phyloP scores from a whole-genome alignment of 2,329 filamentous ascomycete species.

The Claviceps purpurea region DNA sequence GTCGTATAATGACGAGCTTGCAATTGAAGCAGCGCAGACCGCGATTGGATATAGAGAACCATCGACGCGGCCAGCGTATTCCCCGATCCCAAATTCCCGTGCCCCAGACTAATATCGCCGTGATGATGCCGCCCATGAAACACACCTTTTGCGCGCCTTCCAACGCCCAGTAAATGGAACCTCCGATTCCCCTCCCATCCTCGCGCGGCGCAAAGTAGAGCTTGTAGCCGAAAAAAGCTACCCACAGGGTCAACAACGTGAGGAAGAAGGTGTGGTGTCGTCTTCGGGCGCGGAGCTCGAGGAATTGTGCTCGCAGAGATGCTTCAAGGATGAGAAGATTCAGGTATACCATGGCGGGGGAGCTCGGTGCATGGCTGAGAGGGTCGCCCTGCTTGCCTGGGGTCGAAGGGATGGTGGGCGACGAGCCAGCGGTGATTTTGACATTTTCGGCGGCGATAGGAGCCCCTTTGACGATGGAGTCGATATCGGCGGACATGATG shows the following conservation, averaged over 20 bases:
- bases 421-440: slow-evolving; percentile 24
- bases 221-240: slow-evolving; percentile 72
- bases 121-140: slow-evolving; percentile 81
- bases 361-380: slow-evolving; percentile 70
- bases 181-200: slow-evolving; percentile 81
- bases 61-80: slow-evolving; percentile 83
- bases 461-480: slow-evolving; percentile 86
- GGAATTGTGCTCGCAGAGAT: slow-evolving; percentile 82
- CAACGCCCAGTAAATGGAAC: slow-evolving; percentile 91
- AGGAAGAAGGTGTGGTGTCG: slow-evolving; percentile 92
- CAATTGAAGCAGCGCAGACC: slow-evolving; percentile 88
- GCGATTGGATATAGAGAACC: slow-evolving; percentile 80
- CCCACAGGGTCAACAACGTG: slow-evolving; percentile 66
- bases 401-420: slow-evolving; percentile 29
- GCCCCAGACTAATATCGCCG: slow-evolving; percentile 75
- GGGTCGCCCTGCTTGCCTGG: slow-evolving; percentile 48
- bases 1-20: slow-evolving; percentile 81
- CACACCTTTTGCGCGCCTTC: slow-evolving; percentile 84
- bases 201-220: slow-evolving; percentile 93
- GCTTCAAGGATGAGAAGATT: slow-evolving; percentile 96
- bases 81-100: slow-evolving; percentile 95
- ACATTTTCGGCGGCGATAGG: slow-evolving; percentile 45
- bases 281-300: slow-evolving; percentile 74
- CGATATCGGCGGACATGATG: slow-evolving; percentile 53
- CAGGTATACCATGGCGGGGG: slow-evolving; percentile 91